Percentiles rank a stretch among this genome's conserved stretches.
Conservation (phyloP, 78 protist genomes). For the Pigoraptor vietnamica region DNA sequence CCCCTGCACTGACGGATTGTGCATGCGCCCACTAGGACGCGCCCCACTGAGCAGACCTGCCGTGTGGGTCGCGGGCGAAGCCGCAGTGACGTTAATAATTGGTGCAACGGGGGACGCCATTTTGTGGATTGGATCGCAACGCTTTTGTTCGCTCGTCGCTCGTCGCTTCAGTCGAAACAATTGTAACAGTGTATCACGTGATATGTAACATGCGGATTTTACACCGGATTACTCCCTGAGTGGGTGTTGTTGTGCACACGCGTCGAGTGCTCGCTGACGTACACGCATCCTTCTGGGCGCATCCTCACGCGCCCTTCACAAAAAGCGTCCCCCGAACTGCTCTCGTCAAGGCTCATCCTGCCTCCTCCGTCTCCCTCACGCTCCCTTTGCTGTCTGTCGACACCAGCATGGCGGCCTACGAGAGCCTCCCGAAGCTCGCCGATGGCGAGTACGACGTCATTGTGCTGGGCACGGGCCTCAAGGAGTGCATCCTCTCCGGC, state of each 20-base stretch:
- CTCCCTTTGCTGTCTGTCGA: too few relatives aligned
- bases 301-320: too few relatives aligned
- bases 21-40: background rate
- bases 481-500: conserved; percentile 96
- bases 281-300: too few relatives aligned
- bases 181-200: background rate
- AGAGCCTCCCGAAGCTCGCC: background rate
- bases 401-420: background rate
- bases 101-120: too few relatives aligned
- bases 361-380: too few relatives aligned
- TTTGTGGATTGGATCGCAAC: too few relatives aligned
- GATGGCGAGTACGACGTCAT: conserved; percentile 87
- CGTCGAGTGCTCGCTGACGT: background rate
- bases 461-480: conserved; percentile 96
- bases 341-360: too few relatives aligned
- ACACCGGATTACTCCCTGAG: background rate
- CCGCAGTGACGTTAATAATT: too few relatives aligned
- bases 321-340: too few relatives aligned
- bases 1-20: background rate
- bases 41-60: too few relatives aligned
- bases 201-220: background rate
- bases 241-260: background rate
- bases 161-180: too few relatives aligned
- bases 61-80: too few relatives aligned
- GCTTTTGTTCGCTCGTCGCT: background rate